Percentiles rank a stretch among this genome's conserved stretches.
phyloP scores from a whole-genome alignment of 192 early-diverging fungal genomes.

The Gonapodya sp. region DNA sequence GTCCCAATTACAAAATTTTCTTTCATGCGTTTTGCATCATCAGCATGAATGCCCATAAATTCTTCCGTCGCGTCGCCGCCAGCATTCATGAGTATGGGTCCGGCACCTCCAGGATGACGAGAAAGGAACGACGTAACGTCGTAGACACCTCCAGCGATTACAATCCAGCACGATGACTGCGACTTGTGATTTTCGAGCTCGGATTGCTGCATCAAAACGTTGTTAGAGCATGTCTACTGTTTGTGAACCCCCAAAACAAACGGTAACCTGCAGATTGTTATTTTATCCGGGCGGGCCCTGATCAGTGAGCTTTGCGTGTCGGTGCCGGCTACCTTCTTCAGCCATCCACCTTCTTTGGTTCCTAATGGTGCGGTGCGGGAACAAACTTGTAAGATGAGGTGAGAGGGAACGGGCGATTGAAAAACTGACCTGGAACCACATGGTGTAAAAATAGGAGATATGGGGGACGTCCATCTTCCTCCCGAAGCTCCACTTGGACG shows the following conservation, averaged over 20 bases:
- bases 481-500: neutral
- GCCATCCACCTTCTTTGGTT: neutral
- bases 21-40: slow-evolving; percentile 19
- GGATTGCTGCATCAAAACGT: neutral
- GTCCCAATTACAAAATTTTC: slow-evolving; percentile 23
- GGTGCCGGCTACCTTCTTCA: too few species aligned
- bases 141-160: slow-evolving; percentile 33
- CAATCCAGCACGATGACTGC: slow-evolving; percentile 32
- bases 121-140: slow-evolving; percentile 35
- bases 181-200: slow-evolving; percentile 33
- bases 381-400: too few species aligned
- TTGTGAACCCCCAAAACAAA: too few species aligned
- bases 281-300: too few species aligned
- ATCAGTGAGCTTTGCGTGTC: too few species aligned
- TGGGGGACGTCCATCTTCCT: neutral
- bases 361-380: too few species aligned
- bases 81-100: slow-evolving; percentile 23
- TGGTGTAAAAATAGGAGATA: neutral
- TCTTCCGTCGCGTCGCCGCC: slow-evolving; percentile 30
- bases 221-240: too few species aligned
- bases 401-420: too few species aligned
- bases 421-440: neutral
- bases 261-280: too few species aligned
- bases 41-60: slow-evolving; percentile 28
- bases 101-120: slow-evolving; percentile 36